These are phyloP conservation scores for Paramecium sexaurelia DNA, from an alignment of 73 alveolate species.

Conservation along the genomic window DNA sequence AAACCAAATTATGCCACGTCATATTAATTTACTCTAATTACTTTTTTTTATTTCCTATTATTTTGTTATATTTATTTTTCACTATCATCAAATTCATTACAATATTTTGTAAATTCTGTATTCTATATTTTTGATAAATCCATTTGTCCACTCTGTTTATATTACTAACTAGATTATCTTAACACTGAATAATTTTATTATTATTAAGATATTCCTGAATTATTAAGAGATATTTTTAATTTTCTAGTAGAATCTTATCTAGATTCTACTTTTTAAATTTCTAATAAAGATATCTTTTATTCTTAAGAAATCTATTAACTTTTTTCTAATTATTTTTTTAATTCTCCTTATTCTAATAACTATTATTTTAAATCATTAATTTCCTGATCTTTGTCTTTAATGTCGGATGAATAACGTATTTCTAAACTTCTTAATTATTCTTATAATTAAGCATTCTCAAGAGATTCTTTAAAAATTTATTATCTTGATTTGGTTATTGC, in stretches of 20 bases:
- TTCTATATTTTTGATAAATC: not conserved
- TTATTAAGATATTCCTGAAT: not conserved
- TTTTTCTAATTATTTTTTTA: not conserved
- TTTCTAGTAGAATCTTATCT: not conserved
- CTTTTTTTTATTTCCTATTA: not conserved
- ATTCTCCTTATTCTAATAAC: not conserved
- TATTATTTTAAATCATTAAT: not conserved
- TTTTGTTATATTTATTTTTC: not conserved
- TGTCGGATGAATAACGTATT: not conserved
- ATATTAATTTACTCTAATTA: conserved; percentile 6
- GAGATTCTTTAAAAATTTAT: conserved; percentile 22
- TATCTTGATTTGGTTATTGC: not conserved
- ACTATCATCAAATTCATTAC: not conserved
- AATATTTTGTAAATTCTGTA: not conserved
- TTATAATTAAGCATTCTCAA: not conserved
- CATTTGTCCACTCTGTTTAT: not conserved
- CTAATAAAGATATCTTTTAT: not conserved
- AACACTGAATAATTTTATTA: not conserved
- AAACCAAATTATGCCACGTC: not conserved
- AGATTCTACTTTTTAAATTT: not conserved
- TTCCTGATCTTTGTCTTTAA: not conserved
- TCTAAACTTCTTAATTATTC: not conserved
- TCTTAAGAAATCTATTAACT: not conserved
- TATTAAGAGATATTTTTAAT: not conserved
- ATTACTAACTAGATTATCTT: conserved; percentile 18